Evolutionary conservation across 345 rosid species (phyloP).

Genomic region (Populus alba): DNA sequence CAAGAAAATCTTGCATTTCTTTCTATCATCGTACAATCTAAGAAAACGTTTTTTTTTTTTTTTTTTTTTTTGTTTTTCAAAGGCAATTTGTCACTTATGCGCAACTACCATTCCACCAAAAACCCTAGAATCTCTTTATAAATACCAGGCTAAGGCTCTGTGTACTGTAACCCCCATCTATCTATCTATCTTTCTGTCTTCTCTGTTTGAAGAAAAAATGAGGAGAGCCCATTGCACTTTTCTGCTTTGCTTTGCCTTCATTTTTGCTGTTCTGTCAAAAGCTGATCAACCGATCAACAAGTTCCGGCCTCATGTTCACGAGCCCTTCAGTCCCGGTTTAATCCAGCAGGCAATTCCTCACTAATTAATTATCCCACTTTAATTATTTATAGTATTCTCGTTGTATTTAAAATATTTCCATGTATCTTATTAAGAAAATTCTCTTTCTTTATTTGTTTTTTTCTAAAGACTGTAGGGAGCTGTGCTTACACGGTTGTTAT

Average conservation of each 20-base stretch:
- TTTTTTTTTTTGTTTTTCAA: no score
- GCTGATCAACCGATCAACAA: constrained; percentile 18
- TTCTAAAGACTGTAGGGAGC: constrained; percentile 16
- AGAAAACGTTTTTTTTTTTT: no score
- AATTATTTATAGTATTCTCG: no score
- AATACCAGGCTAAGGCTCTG: not conserved
- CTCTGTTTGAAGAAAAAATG: constrained; percentile 7
- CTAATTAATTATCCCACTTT: not conserved
- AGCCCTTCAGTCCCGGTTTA: constrained; percentile 51
- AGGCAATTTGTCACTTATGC: not conserved
- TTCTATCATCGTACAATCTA: no score
- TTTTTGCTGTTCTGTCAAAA: constrained; percentile 11
- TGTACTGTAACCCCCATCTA: no score
- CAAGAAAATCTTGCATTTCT: no score
- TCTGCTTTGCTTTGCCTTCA: constrained; percentile 25
- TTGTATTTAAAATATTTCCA: not conserved
- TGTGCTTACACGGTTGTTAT: constrained; percentile 40
- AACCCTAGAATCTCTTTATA: not conserved
- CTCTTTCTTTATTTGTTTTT: not conserved
- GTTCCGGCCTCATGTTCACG: constrained; percentile 41
- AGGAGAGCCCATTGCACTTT: constrained; percentile 10
- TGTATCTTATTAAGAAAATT: not conserved
- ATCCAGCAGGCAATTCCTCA: constrained; percentile 35
- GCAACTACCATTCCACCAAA: not conserved
- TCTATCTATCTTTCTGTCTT: not conserved